phyloP scores from a whole-genome alignment of 768 basidiomycete species.

The Pulveroboletus sp. region DNA sequence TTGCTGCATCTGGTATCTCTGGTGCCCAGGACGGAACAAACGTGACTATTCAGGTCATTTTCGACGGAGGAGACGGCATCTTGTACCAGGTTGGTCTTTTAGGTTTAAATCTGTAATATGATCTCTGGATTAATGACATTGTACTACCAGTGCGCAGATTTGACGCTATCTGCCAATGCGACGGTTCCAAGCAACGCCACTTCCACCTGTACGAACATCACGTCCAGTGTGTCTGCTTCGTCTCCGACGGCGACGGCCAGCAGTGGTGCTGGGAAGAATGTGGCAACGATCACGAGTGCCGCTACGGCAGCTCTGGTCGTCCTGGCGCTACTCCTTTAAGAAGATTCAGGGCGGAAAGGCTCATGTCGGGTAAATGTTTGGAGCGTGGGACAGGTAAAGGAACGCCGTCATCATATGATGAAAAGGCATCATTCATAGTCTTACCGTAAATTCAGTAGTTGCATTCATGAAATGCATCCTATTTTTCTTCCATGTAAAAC shows the following conservation, averaged over 20 bases:
- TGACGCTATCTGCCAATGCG: constrained; percentile 61
- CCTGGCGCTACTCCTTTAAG: constrained; percentile 13
- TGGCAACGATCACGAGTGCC: constrained; percentile 5
- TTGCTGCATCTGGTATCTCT: constrained; percentile 46
- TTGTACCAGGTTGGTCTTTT: constrained; percentile 58
- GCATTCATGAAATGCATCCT: no score
- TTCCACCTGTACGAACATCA: constrained; percentile 34
- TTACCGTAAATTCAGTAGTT: background rate
- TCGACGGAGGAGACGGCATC: constrained; percentile 51
- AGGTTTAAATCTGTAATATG: background rate
- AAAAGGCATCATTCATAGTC: background rate
- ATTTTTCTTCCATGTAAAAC: no score
- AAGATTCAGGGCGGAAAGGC: background rate
- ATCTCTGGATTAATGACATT: background rate
- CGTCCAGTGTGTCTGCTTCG: constrained; percentile 13
- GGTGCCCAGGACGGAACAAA: constrained; percentile 57
- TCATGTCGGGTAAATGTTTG: background rate
- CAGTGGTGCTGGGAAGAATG: constrained; percentile 15
- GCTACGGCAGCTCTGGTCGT: constrained; percentile 8
- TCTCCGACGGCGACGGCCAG: constrained; percentile 17
- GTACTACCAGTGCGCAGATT: constrained; percentile 66
- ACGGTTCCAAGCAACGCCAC: constrained; percentile 45
- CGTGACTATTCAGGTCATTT: constrained; percentile 58
- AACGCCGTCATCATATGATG: no score
- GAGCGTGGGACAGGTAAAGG: background rate